Evolutionary conservation across 169 alveolate species (phyloP), one percentile per base, ranked within the genome.

Genomic region (Eimeria praecox): DNA sequence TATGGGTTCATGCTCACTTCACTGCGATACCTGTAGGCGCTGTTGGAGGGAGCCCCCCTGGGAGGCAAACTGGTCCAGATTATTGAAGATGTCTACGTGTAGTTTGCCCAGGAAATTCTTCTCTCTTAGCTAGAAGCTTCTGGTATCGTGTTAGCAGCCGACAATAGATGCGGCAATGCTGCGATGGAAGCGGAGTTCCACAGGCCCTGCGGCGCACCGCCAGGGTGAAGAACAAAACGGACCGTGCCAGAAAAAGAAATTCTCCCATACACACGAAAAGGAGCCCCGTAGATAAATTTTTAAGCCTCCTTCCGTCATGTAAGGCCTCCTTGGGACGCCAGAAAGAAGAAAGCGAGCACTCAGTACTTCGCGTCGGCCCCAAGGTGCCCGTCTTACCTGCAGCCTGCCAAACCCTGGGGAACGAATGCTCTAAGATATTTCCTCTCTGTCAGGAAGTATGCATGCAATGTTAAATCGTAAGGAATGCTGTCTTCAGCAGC

Each of bases 1-100:
- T 59, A 71, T 86, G 93, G 59, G 40, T 62, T 54, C 93, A 86
- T 86, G 93, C 93, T 86, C 82, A 86, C 24, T 86, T 59, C 93
- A 59, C 66, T 46, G 62, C 62, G 62, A 77, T 46, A 46, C 88
- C 62, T 77, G 35, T 0, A 18, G 12, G 64, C 64, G 54, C 0
- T 42, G n/a, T 24, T 9, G 88, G 88, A 77, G 88, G 64, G 64
- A 77, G 64, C 66, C 64, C 16, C 64, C 14, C 40, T 18, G 20
- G 6, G 20, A 22, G n/a, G 27, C n/a, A 77, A 77, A 40, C 62
- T 64, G 88, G 27, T 10, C 54, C 88, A 2, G 88, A 77, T 14
- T 77, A 40, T 20, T 30, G n/a, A 42, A 0, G 27, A 22, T 35
- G 40, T 77, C 62, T 44, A 42, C 88, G 59, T 40, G 1, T 6